Evolutionary conservation across 805 yeast genomes (phyloP), one percentile per base, ranked within the genome.

Genomic region (Candida schatavii): DNA sequence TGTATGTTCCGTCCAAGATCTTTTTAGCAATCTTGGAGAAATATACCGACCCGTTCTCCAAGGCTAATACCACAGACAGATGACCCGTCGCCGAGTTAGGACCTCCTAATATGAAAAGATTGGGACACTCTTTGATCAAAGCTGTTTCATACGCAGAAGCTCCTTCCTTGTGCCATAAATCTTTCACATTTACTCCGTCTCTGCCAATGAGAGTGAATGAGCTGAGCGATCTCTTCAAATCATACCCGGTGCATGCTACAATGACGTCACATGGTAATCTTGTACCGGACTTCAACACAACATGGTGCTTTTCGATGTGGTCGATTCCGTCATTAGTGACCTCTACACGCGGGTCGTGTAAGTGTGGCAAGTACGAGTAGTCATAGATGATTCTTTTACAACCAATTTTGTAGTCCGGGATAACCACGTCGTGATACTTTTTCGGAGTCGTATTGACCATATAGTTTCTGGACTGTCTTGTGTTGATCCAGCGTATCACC

Each of bases 21-120:
- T 57, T 56, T 15, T 46, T 41, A 2, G 63, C 52, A 15, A 64
- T 52, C 22, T 51, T 52, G 3, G 43, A 38, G 32, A 57, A 51
- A 36, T 52, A 63, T 3, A 46, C 45, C 37, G 61, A 51, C 3
- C 57, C 60, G 46, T 64, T 66, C 47, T 68, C 72, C 43, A 63
- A 57, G 13, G 70, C 68, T 42, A 61, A 47, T 4, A 68, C 66
- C 39, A 66, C 72, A 3, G 72, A 67, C 0, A 69, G 59, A 44
- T 68, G 73, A 10, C 74, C 74, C 13, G 73, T 64, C 32, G 70
- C 69, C 2, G 70, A 56, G 43, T 68, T 68, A 25, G 74, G 73
- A 5, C 74, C 74, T 1, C 57, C 68, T 42, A 68, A 51, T 14
- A 60, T 17, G 42, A 67, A 63, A 10, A 59, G 41, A 39, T 68